These are phyloP conservation scores for Spathaspora boniae DNA, from an alignment of 805 yeast genomes.

Conservation along the genomic window DNA sequence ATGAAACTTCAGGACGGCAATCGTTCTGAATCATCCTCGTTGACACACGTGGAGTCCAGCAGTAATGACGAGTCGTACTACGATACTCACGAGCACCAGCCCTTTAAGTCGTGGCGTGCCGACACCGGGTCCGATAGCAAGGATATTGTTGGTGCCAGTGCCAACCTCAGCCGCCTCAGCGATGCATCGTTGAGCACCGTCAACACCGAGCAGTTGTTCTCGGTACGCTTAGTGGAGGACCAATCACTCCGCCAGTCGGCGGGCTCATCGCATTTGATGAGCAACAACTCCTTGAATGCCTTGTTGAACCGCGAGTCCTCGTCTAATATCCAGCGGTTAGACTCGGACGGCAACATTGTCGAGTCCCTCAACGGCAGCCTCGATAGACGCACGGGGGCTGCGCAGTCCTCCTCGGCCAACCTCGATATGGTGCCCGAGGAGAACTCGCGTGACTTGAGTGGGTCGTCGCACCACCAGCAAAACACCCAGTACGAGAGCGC, in stretches of 20 bases:
- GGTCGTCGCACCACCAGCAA: slow-evolving; percentile 6
- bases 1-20: slow-evolving; percentile 17
- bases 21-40: slow-evolving; percentile 46
- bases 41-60: slow-evolving; percentile 47
- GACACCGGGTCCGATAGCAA: slow-evolving; percentile 29
- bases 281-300: slow-evolving; percentile 24
- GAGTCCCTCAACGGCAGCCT: slow-evolving; percentile 10
- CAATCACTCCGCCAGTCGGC: slow-evolving; percentile 28
- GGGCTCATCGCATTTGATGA: slow-evolving; percentile 22
- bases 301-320: slow-evolving; percentile 24
- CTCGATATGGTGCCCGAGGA: slow-evolving; percentile 31
- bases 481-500: background rate
- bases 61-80: slow-evolving; percentile 23
- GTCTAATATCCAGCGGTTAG: slow-evolving; percentile 38
- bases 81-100: slow-evolving; percentile 33
- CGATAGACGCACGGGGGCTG: too few relatives aligned
- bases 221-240: slow-evolving; percentile 73
- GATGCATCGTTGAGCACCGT: slow-evolving; percentile 76
- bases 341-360: slow-evolving; percentile 43
- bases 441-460: slow-evolving; percentile 19
- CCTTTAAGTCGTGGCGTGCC: slow-evolving; percentile 43
- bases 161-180: slow-evolving; percentile 63
- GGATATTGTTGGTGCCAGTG: too few relatives aligned
- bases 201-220: slow-evolving; percentile 77
- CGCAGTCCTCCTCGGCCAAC: slow-evolving; percentile 13